Percentiles rank a stretch among this genome's conserved stretches.
These are phyloP conservation scores for Termitomyces titanicus DNA, from an alignment of 768 basidiomycete species.

Conservation along the genomic window DNA sequence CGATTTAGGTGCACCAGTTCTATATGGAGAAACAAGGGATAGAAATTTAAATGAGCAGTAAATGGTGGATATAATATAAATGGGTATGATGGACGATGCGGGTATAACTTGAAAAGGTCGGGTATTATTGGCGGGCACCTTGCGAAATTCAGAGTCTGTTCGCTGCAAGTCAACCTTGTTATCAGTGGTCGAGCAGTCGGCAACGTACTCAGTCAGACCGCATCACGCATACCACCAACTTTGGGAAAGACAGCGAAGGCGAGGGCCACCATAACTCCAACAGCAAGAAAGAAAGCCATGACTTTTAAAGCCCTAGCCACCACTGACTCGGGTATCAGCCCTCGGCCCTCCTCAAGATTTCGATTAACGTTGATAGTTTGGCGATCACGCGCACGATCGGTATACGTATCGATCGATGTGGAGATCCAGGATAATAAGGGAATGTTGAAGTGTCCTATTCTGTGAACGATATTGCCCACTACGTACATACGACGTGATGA, in stretches of 20 bases:
- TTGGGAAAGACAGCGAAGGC: constrained; percentile 2
- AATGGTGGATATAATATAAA: too few species aligned
- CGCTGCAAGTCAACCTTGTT: background rate
- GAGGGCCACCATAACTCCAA: background rate
- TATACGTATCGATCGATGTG: background rate
- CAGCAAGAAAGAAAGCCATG: background rate
- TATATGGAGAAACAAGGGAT: too few species aligned
- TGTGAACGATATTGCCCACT: background rate
- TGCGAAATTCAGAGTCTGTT: too few species aligned
- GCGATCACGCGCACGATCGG: background rate
- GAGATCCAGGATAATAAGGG: too few species aligned
- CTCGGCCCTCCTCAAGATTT: background rate
- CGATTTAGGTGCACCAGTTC: background rate
- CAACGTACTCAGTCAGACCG: background rate
- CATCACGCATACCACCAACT: background rate
- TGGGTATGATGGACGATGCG: background rate
- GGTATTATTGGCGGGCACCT: background rate
- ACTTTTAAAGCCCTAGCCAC: background rate
- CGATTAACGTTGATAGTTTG: background rate
- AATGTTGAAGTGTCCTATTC: background rate
- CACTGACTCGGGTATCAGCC: background rate
- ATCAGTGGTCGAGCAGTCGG: background rate
- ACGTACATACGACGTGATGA: too few species aligned
- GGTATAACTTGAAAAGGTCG: background rate
- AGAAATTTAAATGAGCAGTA: too few species aligned